Evolutionary conservation across 495 filamentous ascomycete genomes (phyloP).

Genomic region (Lasiosphaeria ovina): DNA sequence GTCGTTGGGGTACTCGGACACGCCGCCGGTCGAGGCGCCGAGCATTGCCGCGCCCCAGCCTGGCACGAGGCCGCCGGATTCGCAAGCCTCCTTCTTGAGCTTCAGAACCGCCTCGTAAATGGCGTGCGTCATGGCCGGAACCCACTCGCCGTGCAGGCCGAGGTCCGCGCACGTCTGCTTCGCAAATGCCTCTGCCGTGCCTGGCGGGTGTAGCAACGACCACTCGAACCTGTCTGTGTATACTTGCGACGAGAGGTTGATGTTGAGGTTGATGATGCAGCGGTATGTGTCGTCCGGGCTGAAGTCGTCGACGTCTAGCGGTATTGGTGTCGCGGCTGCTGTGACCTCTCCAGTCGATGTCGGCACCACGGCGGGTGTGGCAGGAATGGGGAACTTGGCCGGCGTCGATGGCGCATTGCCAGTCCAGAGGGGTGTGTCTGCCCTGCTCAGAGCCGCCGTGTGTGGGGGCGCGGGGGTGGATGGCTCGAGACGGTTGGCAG

Average conservation of each 20-base stretch:
- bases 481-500: conserved; percentile 18
- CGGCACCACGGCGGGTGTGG: conserved; percentile 20
- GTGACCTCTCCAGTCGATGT: conserved; percentile 30
- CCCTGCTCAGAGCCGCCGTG: conserved; percentile 35
- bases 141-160: conserved; percentile 87
- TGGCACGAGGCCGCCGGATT: conserved; percentile 74
- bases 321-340: conserved; percentile 27
- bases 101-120: conserved; percentile 95
- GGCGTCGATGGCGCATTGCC: conserved; percentile 31
- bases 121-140: conserved; percentile 88
- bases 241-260: conserved; percentile 87
- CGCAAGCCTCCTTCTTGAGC: conserved; percentile 93
- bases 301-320: conserved; percentile 21
- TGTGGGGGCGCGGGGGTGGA: conserved; percentile 43
- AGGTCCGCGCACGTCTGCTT: conserved; percentile 88
- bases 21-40: conserved; percentile 53
- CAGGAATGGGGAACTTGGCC: conserved; percentile 23
- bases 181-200: conserved; percentile 89
- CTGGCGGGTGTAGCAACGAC: conserved; percentile 89
- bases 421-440: conserved; percentile 50
- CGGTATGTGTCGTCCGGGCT: conserved; percentile 91
- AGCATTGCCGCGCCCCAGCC: conserved; percentile 51
- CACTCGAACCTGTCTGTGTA: conserved; percentile 99
- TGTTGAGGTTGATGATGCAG: conserved; percentile 85
- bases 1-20: conserved; percentile 78